Evolutionary conservation across 164 flowering plant genomes (phyloP).

Genomic region (Tinospora cordifolia): DNA sequence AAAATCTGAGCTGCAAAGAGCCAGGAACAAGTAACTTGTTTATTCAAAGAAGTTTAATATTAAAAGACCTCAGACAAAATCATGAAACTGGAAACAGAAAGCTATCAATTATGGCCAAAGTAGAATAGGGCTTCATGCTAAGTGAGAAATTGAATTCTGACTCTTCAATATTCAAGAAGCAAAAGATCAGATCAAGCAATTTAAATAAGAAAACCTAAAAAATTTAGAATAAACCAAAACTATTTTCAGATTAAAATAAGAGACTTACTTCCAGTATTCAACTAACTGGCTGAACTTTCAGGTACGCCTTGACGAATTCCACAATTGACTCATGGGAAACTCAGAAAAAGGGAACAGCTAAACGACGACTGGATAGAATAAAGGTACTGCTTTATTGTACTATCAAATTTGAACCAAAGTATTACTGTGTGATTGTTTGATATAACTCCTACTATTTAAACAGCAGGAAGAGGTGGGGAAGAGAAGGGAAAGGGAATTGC

Average conservation of each 20-base stretch:
- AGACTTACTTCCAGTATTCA: background rate
- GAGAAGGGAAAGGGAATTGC: conserved; percentile 29
- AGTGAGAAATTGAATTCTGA: background rate
- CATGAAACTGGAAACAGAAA: background rate
- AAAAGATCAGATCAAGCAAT: background rate
- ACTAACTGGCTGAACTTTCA: conserved; percentile 26
- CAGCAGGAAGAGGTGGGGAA: conserved; percentile 44
- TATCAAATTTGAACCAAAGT: background rate
- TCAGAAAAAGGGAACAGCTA: conserved; percentile 49
- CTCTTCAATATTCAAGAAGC: no score
- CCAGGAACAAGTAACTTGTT: conserved; percentile 35
- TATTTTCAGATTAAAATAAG: background rate
- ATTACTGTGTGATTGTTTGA: background rate
- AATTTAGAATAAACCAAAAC: background rate
- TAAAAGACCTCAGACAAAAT: background rate
- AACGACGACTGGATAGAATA: conserved; percentile 34
- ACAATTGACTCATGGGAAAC: conserved; percentile 56
- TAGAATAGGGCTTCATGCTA: background rate
- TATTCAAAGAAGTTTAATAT: background rate
- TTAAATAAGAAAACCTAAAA: conserved; percentile 1
- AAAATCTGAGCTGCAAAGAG: conserved; percentile 38
- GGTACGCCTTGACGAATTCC: conserved; percentile 46
- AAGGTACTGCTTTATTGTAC: conserved; percentile 33
- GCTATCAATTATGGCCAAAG: background rate
- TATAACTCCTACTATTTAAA: conserved; percentile 3